phyloP scores from a whole-genome alignment of 2,329 filamentous ascomycete species.

The Fusarium pseudocircinatum region DNA sequence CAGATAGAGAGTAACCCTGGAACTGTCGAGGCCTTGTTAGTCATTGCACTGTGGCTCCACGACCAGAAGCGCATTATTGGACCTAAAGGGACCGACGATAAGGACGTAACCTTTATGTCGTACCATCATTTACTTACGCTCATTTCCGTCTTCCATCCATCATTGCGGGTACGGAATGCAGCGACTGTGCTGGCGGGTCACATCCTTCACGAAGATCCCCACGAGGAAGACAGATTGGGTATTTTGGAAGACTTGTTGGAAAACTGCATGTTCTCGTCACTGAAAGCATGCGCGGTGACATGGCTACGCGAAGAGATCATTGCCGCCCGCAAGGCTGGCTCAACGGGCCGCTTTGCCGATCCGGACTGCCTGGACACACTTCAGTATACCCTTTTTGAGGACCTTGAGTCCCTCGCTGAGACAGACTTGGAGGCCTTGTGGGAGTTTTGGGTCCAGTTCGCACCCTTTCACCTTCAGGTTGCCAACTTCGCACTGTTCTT shows the following conservation, averaged over 20 bases:
- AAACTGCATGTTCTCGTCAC: conserved; percentile 69
- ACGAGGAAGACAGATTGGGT: conserved; percentile 65
- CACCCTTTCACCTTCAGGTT: conserved; percentile 66
- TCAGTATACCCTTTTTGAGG: conserved; percentile 70
- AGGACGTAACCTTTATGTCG: conserved; percentile 62
- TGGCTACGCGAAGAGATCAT: conserved; percentile 73
- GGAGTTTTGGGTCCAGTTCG: conserved; percentile 63
- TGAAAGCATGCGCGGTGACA: conserved; percentile 70
- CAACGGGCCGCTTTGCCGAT: conserved; percentile 57
- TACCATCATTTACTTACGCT: conserved; percentile 70
- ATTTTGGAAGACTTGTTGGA: conserved; percentile 73
- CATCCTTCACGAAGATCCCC: conserved; percentile 67
- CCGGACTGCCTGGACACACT: conserved; percentile 66
- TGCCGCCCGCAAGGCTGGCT: conserved; percentile 49
- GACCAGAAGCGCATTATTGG: conserved; percentile 56
- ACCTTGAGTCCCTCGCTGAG: conserved; percentile 59
- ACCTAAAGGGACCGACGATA: conserved; percentile 45
- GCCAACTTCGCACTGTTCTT: conserved; percentile 70
- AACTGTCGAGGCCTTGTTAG: conserved; percentile 67
- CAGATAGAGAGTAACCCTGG: conserved; percentile 62
- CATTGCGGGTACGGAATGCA: conserved; percentile 63
- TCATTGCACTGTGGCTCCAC: conserved; percentile 68
- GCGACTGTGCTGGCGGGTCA: conserved; percentile 63
- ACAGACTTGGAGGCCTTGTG: conserved; percentile 54
- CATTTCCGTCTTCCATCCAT: conserved; percentile 66